Evolutionary conservation across 2,329 filamentous ascomycete species (phyloP).

Genomic region (Penicillium hordei): DNA sequence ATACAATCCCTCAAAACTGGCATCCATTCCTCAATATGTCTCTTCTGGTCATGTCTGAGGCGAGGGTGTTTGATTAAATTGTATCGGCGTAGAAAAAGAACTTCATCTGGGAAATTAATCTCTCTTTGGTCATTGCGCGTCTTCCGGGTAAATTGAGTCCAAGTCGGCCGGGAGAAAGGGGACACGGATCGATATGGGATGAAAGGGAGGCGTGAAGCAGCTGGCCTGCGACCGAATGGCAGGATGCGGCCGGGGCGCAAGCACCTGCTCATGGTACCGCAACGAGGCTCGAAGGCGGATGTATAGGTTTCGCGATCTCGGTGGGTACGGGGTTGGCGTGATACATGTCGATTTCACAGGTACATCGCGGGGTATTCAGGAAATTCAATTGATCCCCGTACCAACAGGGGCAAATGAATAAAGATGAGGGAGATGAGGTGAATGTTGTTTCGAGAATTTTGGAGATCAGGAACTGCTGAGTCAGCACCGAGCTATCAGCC

Average conservation of each 20-base stretch:
- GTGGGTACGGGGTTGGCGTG: conserved; percentile 20
- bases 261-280: conserved; percentile 47
- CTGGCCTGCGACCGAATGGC: conserved; percentile 33
- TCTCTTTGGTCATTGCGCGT: conserved; percentile 5
- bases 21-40: conserved; percentile 36
- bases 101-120: conserved; percentile 18
- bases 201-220: conserved; percentile 16
- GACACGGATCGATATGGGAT: conserved; percentile 10
- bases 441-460: conserved; percentile 10
- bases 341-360: conserved; percentile 31
- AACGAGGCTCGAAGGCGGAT: conserved; percentile 24
- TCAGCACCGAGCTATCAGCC: conserved; percentile 1
- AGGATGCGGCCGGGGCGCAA: conserved; percentile 38
- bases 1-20: conserved; percentile 37
- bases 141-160: not conserved
- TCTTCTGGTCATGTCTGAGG: conserved; percentile 20
- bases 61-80: conserved; percentile 12
- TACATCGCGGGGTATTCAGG: conserved; percentile 11
- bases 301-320: conserved; percentile 33
- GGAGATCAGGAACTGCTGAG: conserved; percentile 10
- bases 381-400: not conserved
- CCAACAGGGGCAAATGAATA: not conserved
- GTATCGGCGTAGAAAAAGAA: conserved; percentile 22
- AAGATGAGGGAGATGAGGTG: not conserved
- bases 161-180: conserved; percentile 8